Percentiles rank a stretch among this genome's conserved stretches.
These are phyloP conservation scores for Candida ovalis DNA, from an alignment of 805 yeast genomes.

Conservation along the genomic window DNA sequence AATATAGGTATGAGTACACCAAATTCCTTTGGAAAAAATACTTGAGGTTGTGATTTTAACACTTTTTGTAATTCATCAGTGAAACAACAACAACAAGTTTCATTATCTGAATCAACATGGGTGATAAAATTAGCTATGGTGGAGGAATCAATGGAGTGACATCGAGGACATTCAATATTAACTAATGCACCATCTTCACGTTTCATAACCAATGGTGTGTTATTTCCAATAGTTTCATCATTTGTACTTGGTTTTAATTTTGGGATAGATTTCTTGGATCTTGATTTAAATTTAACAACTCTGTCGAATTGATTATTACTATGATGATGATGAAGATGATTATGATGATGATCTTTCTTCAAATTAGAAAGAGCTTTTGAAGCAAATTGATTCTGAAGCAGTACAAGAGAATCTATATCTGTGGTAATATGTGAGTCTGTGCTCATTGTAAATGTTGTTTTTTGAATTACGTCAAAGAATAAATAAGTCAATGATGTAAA, in stretches of 20 bases:
- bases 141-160: constrained; percentile 1
- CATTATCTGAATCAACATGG: constrained; percentile 9
- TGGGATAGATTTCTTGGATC: constrained; percentile 3
- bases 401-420: not conserved
- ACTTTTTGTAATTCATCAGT: constrained; percentile 3
- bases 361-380: not conserved
- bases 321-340: too few relatives aligned
- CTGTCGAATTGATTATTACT: not conserved
- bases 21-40: constrained; percentile 9
- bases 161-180: constrained; percentile 14
- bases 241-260: constrained; percentile 4
- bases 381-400: not conserved
- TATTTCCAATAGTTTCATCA: not conserved
- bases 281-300: not conserved
- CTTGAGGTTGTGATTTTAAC: not conserved
- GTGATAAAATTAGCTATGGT: constrained; percentile 3
- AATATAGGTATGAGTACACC: constrained; percentile 4
- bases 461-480: too few relatives aligned
- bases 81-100: constrained; percentile 10
- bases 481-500: too few relatives aligned
- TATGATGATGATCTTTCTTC: not conserved
- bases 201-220: constrained; percentile 1
- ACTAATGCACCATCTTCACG: constrained; percentile 17
- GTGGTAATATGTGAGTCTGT: not conserved
- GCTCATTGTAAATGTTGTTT: too few relatives aligned